These are phyloP conservation scores for Rhizopus sp. DNA, from an alignment of 371 early-diverging fungal species.

Conservation along the genomic window DNA sequence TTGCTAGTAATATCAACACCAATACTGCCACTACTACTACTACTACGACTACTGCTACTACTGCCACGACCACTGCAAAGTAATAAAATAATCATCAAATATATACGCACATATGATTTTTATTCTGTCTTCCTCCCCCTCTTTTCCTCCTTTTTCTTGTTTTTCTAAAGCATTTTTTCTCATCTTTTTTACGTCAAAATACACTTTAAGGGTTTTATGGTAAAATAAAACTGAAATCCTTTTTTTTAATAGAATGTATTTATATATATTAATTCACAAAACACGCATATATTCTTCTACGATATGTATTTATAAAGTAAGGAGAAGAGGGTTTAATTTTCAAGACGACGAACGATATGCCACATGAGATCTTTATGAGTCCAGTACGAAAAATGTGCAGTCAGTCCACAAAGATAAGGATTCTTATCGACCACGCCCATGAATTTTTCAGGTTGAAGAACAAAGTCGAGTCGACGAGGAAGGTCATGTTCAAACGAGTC, in stretches of 20 bases:
- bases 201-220: no score
- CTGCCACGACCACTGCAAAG: no score
- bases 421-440: slow-evolving; percentile 46
- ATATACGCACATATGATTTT: no score
- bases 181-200: no score
- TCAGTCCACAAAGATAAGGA: slow-evolving; percentile 40
- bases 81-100: no score
- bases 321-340: background rate
- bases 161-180: no score
- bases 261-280: background rate
- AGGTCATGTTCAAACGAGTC: background rate
- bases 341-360: slow-evolving; percentile 43
- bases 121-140: background rate
- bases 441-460: slow-evolving; percentile 42
- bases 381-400: slow-evolving; percentile 59
- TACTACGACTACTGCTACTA: no score
- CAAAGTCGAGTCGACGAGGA: slow-evolving; percentile 39
- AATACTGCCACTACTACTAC: no score
- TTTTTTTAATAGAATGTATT: background rate
- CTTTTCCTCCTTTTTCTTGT: background rate
- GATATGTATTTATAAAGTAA: no score
- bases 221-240: background rate
- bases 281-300: no score
- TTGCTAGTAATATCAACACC: no score
- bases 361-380: slow-evolving; percentile 50